Conservation (phyloP, 305 asterid species). For the Plantago lanceolata region DNA sequence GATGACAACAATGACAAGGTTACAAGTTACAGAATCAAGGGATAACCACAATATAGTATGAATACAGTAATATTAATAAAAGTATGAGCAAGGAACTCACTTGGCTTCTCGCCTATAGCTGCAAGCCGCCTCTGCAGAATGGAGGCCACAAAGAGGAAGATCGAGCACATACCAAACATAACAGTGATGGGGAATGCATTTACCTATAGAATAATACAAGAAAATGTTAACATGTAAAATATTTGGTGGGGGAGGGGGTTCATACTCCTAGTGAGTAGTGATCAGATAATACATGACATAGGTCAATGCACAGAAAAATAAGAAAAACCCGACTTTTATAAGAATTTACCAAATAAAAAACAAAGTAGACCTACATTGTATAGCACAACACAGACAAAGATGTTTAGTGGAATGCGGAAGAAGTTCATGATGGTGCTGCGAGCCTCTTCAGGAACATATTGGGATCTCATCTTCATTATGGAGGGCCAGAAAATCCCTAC, state of each 20-base stretch:
- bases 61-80: too few species aligned
- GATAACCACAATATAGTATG: too few species aligned
- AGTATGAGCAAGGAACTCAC: constrained; percentile 37
- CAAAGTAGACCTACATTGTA: constrained; percentile 59
- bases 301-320: too few species aligned
- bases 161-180: constrained; percentile 96
- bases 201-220: constrained; percentile 44
- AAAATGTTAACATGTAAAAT: background rate
- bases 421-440: constrained; percentile 96
- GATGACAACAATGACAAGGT: too few species aligned
- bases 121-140: constrained; percentile 77
- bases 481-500: constrained; percentile 98
- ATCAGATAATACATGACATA: too few species aligned
- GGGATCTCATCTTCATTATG: constrained; percentile 99
- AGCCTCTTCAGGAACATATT: constrained; percentile 93
- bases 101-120: constrained; percentile 70
- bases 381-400: constrained; percentile 86
- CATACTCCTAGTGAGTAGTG: too few species aligned
- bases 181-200: constrained; percentile 89
- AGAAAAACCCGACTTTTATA: too few species aligned
- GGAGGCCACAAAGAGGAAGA: constrained; percentile 85
- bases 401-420: constrained; percentile 88
- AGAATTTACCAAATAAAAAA: too few species aligned
- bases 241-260: too few species aligned
- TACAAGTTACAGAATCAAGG: too few species aligned